These are phyloP conservation scores for Claviceps monticola DNA, from an alignment of 2,329 filamentous ascomycete species.

Conservation along the genomic window DNA sequence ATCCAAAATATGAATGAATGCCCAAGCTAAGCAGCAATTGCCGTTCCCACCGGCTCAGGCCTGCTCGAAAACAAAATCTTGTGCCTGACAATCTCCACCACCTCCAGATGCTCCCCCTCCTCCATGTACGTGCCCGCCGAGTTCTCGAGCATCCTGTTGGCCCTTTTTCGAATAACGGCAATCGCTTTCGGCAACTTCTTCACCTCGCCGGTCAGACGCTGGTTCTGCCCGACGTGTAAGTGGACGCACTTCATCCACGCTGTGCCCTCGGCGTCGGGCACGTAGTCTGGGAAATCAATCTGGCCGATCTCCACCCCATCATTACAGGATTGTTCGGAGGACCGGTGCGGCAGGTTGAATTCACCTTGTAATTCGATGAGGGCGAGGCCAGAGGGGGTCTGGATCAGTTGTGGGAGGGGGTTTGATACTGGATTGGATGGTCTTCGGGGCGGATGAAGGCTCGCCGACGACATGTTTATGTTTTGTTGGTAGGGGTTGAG, in stretches of 20 bases:
- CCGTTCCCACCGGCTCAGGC: conserved; percentile 66
- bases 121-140: conserved; percentile 24
- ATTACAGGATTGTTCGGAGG: conserved; percentile 16
- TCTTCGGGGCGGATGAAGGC: conserved; percentile 27
- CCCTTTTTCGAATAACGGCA: conserved; percentile 56
- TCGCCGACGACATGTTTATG: conserved; percentile 20
- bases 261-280: conserved; percentile 30
- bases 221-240: conserved; percentile 77
- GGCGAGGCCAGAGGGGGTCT: conserved; percentile 79
- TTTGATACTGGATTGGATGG: conserved; percentile 16
- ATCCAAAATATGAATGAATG: too few relatives aligned
- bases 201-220: conserved; percentile 78
- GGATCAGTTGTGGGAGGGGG: conserved; percentile 67
- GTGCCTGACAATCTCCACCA: conserved; percentile 75
- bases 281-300: conserved; percentile 66
- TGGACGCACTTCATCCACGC: conserved; percentile 86
- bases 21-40: conserved; percentile 5
- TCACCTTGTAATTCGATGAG: conserved; percentile 86
- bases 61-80: conserved; percentile 75
- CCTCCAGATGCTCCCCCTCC: conserved; percentile 48
- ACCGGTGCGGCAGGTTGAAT: conserved; percentile 54
- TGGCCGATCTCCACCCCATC: conserved; percentile 43
- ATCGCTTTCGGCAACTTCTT: conserved; percentile 71
- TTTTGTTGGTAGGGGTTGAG: not conserved
- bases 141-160: conserved; percentile 27